Base-by-base conservation (phyloP, 129 eudicot genomes). In the Logfia minima region DNA sequence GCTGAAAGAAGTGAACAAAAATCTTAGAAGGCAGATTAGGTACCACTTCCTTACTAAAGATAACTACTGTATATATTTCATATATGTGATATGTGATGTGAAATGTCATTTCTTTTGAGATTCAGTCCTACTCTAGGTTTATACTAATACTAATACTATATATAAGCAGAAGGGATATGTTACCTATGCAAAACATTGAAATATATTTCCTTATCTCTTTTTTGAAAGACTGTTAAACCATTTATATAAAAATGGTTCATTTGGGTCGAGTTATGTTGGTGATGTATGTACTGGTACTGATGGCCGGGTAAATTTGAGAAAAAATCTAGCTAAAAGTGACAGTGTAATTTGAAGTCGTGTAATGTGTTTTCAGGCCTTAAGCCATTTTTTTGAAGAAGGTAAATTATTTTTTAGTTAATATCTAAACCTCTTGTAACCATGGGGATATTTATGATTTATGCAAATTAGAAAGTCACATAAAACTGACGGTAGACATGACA, bases 21-120 rank as follows among this genome's bases (percentile, higher is more conserved):
- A 87, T 67, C 90, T 92, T 26, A 75, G 83, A 69, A 89, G 52
- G 77, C 93, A 87, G 68, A 92, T 92, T 11, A 89, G 96, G 97
- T 92, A 74, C 67, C 68, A 37, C 61, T 23, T 75, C 21, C 16
- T 55, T 32, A 78, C 55, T 37, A 37, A 22, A 55, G 19, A 4
- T 39, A n/a, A n/a, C 31, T 26, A 52, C 16, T 35, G 4, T 22
- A 43, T 55, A 21, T 37, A 26, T 74, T 10, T 41, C 48, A 14
- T 48, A 48, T 48, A 48, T 48, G 5, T 45, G 53, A 45, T 45
- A 45, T 45, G 53, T 48, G n/a, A 48, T 31, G 39, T 16, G 31
- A 35, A 2, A 8, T 26, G 32, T 5, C 23, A 66, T 66, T 32
- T 65, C 45, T 65, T 32, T 65, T 28, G 23, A 65, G 41, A 65